phyloP scores from a whole-genome alignment of 2,329 filamentous ascomycete genomes.

The Hymenoscyphus fraxineus region DNA sequence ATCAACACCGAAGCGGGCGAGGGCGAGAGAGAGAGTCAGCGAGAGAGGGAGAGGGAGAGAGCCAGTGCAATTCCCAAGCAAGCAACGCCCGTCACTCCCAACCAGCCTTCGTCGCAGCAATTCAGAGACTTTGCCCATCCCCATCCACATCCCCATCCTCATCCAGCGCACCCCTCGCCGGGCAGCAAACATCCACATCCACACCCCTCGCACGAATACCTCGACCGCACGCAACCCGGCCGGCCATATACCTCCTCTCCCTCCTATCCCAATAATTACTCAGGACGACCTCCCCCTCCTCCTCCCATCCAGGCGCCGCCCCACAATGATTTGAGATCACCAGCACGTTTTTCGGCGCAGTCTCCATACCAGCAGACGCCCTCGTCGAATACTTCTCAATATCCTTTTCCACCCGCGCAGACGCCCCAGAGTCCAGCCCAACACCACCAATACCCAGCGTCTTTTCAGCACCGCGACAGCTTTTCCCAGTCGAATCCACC shows the following conservation, averaged over 20 bases:
- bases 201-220: slow-evolving; percentile 34
- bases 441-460: slow-evolving; percentile 31
- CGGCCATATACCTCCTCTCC: slow-evolving; percentile 33
- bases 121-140: slow-evolving; percentile 34
- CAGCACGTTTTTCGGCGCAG: slow-evolving; percentile 37
- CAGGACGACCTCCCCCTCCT: slow-evolving; percentile 36
- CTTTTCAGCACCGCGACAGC: slow-evolving; percentile 30
- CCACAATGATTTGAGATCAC: slow-evolving; percentile 40
- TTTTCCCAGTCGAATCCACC: slow-evolving; percentile 28
- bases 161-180: slow-evolving; percentile 26
- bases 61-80: slow-evolving; percentile 24
- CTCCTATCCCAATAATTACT: slow-evolving; percentile 32
- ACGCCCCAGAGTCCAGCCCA: slow-evolving; percentile 35
- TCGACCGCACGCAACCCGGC: slow-evolving; percentile 24
- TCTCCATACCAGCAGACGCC: slow-evolving; percentile 35
- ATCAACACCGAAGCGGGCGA: slow-evolving; percentile 41
- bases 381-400: slow-evolving; percentile 29
- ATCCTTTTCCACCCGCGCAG: slow-evolving; percentile 33
- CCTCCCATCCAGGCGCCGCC: slow-evolving; percentile 41
- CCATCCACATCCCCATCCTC: neutral
- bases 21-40: no score
- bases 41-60: slow-evolving; percentile 16
- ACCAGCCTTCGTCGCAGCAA: slow-evolving; percentile 30
- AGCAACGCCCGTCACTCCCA: slow-evolving; percentile 33
- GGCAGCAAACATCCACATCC: slow-evolving; percentile 19